A percentile compares a stretch with the other conserved stretches of the same genome.
Evolutionary conservation across 495 filamentous ascomycete genomes (phyloP).

Genomic region (Pseudotulostoma volvatum): DNA sequence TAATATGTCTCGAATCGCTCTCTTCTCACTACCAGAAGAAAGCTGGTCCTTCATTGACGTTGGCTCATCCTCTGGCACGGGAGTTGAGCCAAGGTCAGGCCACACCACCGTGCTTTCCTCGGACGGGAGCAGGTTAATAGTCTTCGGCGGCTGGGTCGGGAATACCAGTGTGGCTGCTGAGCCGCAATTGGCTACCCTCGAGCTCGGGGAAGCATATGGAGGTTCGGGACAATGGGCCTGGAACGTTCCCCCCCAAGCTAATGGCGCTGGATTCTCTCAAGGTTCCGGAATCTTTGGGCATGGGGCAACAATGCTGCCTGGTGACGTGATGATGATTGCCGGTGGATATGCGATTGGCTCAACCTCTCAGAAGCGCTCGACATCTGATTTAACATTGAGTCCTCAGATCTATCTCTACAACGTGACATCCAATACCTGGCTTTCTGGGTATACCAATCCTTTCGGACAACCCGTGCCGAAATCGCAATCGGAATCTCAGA

Average conservation of each 20-base stretch:
- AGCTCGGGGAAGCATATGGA: constrained; percentile 53
- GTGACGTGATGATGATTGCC: constrained; percentile 76
- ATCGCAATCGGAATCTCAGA: background rate
- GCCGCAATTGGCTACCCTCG: constrained; percentile 63
- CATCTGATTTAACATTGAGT: constrained; percentile 19
- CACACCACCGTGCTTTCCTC: constrained; percentile 66
- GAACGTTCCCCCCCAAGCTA: constrained; percentile 37
- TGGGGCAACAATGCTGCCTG: constrained; percentile 66
- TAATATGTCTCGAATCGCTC: constrained; percentile 79
- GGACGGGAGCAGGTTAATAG: constrained; percentile 56
- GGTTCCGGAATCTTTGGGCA: constrained; percentile 66
- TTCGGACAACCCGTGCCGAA: constrained; percentile 1
- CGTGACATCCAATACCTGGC: constrained; percentile 56
- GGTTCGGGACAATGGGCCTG: constrained; percentile 58
- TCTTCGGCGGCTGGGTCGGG: constrained; percentile 87
- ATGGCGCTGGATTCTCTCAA: constrained; percentile 22
- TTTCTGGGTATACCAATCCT: constrained; percentile 49
- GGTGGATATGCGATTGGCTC: constrained; percentile 59
- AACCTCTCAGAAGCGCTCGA: constrained; percentile 20
- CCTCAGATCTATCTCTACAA: constrained; percentile 55
- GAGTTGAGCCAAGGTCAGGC: constrained; percentile 64
- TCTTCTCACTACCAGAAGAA: constrained; percentile 74
- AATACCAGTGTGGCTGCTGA: constrained; percentile 53
- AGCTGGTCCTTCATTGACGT: constrained; percentile 70
- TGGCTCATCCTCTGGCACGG: constrained; percentile 11